phyloP scores from a whole-genome alignment of 2,329 filamentous ascomycete genomes.

The Xylaria sp. region DNA sequence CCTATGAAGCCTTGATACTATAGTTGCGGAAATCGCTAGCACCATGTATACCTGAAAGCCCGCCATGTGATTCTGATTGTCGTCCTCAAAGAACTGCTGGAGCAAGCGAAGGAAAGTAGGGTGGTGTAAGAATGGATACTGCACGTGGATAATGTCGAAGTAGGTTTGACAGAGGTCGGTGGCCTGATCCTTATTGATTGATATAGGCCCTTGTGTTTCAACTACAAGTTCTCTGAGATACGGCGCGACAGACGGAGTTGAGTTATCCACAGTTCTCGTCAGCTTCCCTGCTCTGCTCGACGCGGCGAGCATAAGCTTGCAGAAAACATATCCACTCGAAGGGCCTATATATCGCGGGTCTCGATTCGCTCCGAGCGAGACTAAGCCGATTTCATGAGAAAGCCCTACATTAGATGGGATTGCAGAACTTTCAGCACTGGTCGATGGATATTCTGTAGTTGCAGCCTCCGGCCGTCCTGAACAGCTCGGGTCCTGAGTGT shows the following conservation, averaged over 20 bases:
- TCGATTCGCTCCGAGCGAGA: conserved; percentile 59
- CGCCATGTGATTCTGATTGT: conserved; percentile 45
- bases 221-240: conserved; percentile 29
- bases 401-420: conserved; percentile 43
- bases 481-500: not conserved
- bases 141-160: conserved; percentile 58
- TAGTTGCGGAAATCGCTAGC: conserved; percentile 59
- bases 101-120: conserved; percentile 53
- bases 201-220: conserved; percentile 32
- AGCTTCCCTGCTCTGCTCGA: conserved; percentile 41
- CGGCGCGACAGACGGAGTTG: conserved; percentile 29
- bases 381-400: conserved; percentile 63
- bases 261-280: conserved; percentile 10
- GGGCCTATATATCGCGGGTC: conserved; percentile 64
- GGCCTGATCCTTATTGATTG: conserved; percentile 50
- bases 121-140: conserved; percentile 61
- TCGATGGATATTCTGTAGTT: conserved; percentile 3
- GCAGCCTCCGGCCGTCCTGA: not conserved
- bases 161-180: conserved; percentile 57
- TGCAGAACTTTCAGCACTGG: conserved; percentile 2
- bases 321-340: conserved; percentile 65
- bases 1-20: conserved; percentile 56
- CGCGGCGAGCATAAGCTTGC: conserved; percentile 58
- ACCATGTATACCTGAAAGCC: conserved; percentile 64
- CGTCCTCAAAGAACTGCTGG: conserved; percentile 50